Conservation (phyloP, 179 eudicot species). For the Actinidia arguta region DNA sequence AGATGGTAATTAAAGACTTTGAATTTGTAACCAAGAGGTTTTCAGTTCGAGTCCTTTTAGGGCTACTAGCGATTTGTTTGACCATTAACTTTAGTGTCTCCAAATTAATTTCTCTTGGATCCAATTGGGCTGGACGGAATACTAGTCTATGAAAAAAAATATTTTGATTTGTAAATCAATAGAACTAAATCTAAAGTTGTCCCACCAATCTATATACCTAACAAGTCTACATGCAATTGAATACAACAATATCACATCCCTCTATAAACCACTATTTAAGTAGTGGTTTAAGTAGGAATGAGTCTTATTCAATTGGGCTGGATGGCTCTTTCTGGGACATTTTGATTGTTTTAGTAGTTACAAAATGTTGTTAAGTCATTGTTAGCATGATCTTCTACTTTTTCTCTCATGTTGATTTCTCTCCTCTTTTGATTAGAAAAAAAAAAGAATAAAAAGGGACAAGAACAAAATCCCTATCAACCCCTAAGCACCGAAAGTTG, state of each 20-base stretch:
- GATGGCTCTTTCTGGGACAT: not conserved
- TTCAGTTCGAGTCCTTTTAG: no score
- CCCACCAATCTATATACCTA: not conserved
- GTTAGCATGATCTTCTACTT: not conserved
- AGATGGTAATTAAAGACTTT: no score
- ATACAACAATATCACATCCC: not conserved
- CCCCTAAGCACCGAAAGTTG: constrained; percentile 31
- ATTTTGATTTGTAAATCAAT: no score
- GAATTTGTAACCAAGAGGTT: no score
- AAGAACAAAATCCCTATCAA: not conserved
- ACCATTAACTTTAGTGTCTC: no score
- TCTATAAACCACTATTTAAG: not conserved
- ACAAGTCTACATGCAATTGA: no score
- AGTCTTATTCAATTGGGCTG: not conserved
- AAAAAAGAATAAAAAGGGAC: not conserved
- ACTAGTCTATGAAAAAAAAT: no score
- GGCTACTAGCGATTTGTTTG: no score
- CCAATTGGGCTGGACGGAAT: no score
- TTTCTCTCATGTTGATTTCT: not conserved
- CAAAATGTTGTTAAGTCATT: not conserved
- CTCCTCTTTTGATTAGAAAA: not conserved
- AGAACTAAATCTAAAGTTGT: not conserved
- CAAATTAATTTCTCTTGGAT: no score
- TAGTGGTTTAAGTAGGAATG: no score
- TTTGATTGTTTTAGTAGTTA: not conserved